Percentiles rank a stretch among this genome's conserved stretches.
Conservation (phyloP, 164 flowering plant genomes). For the Vitis riparia region DNA sequence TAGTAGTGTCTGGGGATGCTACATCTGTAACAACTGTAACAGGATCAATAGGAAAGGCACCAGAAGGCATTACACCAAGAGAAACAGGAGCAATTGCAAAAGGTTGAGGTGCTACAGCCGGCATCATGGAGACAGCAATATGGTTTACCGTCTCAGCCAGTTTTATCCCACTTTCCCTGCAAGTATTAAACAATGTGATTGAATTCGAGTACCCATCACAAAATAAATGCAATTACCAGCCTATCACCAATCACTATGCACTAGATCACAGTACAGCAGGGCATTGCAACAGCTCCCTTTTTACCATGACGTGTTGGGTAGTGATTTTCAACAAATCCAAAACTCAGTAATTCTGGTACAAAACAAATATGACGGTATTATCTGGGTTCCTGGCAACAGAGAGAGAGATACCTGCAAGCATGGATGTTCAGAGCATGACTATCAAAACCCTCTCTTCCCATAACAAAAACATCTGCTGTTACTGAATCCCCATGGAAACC, state of each 20-base stretch:
- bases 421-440: conserved; percentile 24
- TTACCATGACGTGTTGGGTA: background rate
- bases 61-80: no score
- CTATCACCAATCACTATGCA: background rate
- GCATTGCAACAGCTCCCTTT: background rate
- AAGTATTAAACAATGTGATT: conserved; percentile 9
- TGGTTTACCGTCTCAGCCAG: conserved; percentile 37
- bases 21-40: conserved; percentile 6
- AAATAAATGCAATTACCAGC: background rate
- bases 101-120: conserved; percentile 13
- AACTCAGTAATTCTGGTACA: background rate
- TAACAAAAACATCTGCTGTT: conserved; percentile 63
- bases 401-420: conserved; percentile 40
- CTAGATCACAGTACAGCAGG: background rate
- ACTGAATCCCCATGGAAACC: conserved; percentile 56
- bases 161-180: conserved; percentile 47
- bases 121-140: conserved; percentile 9
- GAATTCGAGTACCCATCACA: background rate
- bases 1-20: background rate
- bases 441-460: conserved; percentile 43
- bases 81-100: background rate
- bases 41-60: no score
- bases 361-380: background rate
- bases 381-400: no score
- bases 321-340: background rate